These are phyloP conservation scores for Leccinum olivaceoglutinosum DNA, from an alignment of 1,284 basidiomycete genomes.

Conservation along the genomic window DNA sequence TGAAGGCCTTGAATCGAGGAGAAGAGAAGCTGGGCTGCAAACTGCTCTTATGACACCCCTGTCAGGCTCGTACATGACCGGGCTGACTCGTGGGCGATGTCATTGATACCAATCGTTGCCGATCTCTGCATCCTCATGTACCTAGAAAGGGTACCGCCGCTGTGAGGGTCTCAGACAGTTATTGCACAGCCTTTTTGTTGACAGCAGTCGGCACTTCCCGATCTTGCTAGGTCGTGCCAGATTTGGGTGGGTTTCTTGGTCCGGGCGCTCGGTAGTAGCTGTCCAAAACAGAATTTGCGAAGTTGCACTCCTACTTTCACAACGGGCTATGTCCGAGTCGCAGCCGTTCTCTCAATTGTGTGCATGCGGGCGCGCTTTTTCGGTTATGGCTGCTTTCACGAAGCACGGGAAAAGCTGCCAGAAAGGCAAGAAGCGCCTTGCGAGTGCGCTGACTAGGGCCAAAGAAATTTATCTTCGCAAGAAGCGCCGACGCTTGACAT, in stretches of 20 bases:
- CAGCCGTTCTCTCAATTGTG: not conserved
- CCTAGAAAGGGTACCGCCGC: no score
- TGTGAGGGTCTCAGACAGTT: no score
- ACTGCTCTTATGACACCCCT: conserved; percentile 41
- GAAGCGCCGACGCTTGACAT: not conserved
- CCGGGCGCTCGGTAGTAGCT: not conserved
- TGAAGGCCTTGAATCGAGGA: conserved; percentile 42
- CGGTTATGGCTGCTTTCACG: not conserved
- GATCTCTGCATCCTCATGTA: not conserved
- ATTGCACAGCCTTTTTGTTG: no score
- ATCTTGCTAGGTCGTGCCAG: not conserved
- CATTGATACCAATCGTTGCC: not conserved
- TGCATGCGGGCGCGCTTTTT: not conserved
- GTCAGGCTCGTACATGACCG: conserved; percentile 39
- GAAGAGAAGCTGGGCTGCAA: conserved; percentile 50
- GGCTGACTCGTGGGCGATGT: not conserved
- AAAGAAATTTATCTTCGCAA: not conserved
- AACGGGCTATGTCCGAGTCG: not conserved
- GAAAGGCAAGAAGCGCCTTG: not conserved
- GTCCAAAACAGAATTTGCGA: not conserved
- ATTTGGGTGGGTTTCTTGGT: not conserved
- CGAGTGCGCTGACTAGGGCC: not conserved
- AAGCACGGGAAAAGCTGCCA: not conserved
- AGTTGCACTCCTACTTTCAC: not conserved
- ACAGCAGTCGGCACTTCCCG: not conserved